Base-by-base conservation (phyloP, 352 stramenopile genomes). In the Globisporangium yorkense region DNA sequence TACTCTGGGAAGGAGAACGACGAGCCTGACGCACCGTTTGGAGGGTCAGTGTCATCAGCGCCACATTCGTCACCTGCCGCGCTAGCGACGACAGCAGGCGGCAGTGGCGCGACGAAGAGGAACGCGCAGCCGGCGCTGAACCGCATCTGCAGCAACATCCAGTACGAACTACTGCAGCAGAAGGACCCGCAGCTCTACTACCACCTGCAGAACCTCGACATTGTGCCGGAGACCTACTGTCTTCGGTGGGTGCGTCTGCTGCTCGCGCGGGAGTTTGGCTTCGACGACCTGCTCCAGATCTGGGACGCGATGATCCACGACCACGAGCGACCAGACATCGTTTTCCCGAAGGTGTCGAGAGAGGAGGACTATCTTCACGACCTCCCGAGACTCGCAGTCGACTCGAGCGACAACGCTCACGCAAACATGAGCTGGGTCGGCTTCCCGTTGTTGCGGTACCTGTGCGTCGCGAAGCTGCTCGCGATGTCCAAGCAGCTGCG, bases 181-280 rank as follows among this genome's bases (percentile, higher is more conserved):
- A 87, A 80, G 24, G 82, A 94, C 24, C 84, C 84, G n/a, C 78
- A 94, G 48, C 57, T 94, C 20, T 89, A 80, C 51, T 91, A 87
- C 43, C 82, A 94, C 33, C 57, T 94, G 9, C 71, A 87, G 49
- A 89, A 94, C 58, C 62, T 92, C 41, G 78, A 92, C 10, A 89
- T 92, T 51, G 69, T 87, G 0, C 84, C 84, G 1, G 80, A 92
- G 54, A 92, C 80, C 35, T 92, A 94, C 63, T 92, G 84, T 31
- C 63, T 92, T 18, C 72, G 84, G 10, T 94, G 84, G 84, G 74
- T 92, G 16, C 84, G 84, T 0, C 70, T 94, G 27, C 52, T 94
- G 1, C 83, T 94, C 46, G 80, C 80, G n/a, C 74, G 84, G 1
- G 84, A 94, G 58, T 94, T 86, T 44, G 66, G 65, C 3, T 71